Evolutionary conservation across 257 asterid genomes (phyloP), one percentile per base, ranked within the genome.

Genomic region (Handroanthus guayacan): DNA sequence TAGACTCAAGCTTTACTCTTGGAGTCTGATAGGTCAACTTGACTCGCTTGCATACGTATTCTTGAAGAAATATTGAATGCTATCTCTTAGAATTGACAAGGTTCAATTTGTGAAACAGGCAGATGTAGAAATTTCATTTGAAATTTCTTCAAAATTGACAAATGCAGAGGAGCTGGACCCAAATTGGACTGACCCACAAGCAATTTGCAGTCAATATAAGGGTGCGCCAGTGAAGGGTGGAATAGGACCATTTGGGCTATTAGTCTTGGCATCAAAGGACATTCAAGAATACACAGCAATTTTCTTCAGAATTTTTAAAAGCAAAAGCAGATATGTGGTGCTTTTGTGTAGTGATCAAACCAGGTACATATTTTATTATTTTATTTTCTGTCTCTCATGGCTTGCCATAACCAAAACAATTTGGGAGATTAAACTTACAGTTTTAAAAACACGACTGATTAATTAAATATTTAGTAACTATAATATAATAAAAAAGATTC

Each of bases 271-370:
- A 71, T 78, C 82, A 44, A 64, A 65, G 54, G 74, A 78, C 39
- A 34, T 78, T 65, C 69, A 78, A 78, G 82, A 78, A 78, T 45
- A 78, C 73, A 72, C 82, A 44, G 54, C 82, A 44, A 62, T 71
- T 45, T 78, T 64, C 75, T 78, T 72, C 56, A 65, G 65, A 71
- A 51, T 71, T 44, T 72, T 71, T 70, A 64, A 14, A 72, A 45
- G 38, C 54, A 67, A 64, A 64, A 56, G 11, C 57, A 78, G 57
- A 78, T 78, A 64, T 55, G 25, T 56, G 5, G 75, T 78, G 38
- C 78, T 78, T 77, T 71, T 78, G 82, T 78, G 78, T 48, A 72
- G 78, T 72, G 78, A 78, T 75, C 82, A 78, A 55, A 78, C 74
- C 78, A 78, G 82, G 82, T 57, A 71, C 3, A 6, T 45, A 39